A percentile compares a stretch with the other conserved stretches of the same genome.
phyloP scores from a whole-genome alignment of 345 rosid species.

The Syzygium jambos region DNA sequence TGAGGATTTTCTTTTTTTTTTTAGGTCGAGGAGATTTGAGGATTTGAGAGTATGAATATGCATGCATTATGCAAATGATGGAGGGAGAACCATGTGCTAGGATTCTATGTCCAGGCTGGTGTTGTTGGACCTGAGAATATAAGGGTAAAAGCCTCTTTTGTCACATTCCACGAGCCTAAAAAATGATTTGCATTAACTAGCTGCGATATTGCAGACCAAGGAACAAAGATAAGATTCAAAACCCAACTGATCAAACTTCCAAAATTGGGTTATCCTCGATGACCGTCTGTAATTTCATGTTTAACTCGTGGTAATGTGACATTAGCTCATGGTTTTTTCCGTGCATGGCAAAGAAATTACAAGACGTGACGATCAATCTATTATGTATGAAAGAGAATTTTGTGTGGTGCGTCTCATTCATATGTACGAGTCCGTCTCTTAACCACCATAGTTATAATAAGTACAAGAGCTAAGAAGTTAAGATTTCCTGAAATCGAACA shows the following conservation, averaged over 20 bases:
- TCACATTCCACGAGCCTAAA: not conserved
- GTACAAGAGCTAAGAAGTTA: not conserved
- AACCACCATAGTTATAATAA: not conserved
- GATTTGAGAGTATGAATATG: not conserved
- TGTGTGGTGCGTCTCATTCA: not conserved
- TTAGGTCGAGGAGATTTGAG: not conserved
- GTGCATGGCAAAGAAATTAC: not conserved
- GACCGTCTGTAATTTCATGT: not conserved
- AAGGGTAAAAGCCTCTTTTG: not conserved
- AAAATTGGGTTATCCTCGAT: not conserved
- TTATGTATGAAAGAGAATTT: not conserved
- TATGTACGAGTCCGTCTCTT: not conserved
- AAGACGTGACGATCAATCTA: rapidly evolving
- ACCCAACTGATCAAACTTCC: not conserved
- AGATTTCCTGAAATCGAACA: not conserved
- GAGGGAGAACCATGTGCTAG: conserved; percentile 1
- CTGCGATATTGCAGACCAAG: not conserved
- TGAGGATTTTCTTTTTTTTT: not conserved
- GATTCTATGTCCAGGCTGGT: conserved; percentile 8
- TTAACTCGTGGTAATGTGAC: not conserved
- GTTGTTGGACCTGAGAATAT: not conserved
- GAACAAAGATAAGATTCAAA: not conserved
- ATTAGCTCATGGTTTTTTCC: not conserved
- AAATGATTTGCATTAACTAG: not conserved
- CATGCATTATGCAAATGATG: not conserved